Evolutionary conservation across 2,329 filamentous ascomycete genomes (phyloP).

Genomic region (Diaporthe helianthi): DNA sequence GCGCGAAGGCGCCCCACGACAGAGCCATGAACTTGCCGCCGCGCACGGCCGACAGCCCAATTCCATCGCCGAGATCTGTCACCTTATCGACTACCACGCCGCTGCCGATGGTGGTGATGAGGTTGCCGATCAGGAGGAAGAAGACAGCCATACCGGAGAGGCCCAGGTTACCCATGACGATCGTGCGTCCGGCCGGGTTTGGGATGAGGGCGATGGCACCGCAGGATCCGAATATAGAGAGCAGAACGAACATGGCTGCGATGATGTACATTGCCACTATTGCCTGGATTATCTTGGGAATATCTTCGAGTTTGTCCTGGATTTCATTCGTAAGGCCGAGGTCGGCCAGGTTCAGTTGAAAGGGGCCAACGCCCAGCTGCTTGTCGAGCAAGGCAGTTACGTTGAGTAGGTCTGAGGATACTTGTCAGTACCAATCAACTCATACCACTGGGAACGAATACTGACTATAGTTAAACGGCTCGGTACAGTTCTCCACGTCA

Average conservation of each 20-base stretch:
- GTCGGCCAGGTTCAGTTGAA: conserved; percentile 34
- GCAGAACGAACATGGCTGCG: conserved; percentile 32
- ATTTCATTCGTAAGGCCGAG: conserved; percentile 35
- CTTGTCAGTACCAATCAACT: neutral
- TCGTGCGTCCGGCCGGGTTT: conserved; percentile 24
- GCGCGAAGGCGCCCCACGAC: conserved; percentile 55
- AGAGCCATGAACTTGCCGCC: conserved; percentile 55
- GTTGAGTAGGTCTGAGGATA: conserved; percentile 33
- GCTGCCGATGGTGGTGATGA: conserved; percentile 51
- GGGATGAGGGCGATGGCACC: conserved; percentile 34
- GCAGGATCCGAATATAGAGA: conserved; percentile 35
- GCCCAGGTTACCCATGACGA: conserved; percentile 47
- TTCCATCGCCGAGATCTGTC: conserved; percentile 50
- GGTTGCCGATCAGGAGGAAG: conserved; percentile 50
- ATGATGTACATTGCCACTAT: conserved; percentile 37
- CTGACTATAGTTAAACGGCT: conserved; percentile 35
- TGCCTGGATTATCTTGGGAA: conserved; percentile 35
- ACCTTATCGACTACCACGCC: conserved; percentile 51
- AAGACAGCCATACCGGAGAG: conserved; percentile 47
- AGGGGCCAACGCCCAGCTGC: conserved; percentile 36
- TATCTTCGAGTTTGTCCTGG: conserved; percentile 33
- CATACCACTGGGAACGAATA: neutral
- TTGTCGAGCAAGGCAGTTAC: conserved; percentile 36
- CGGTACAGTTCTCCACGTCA: conserved; percentile 40
- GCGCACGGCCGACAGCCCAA: conserved; percentile 52